phyloP scores from a whole-genome alignment of 2,329 filamentous ascomycete genomes.

The Pseudocercospora vitis region DNA sequence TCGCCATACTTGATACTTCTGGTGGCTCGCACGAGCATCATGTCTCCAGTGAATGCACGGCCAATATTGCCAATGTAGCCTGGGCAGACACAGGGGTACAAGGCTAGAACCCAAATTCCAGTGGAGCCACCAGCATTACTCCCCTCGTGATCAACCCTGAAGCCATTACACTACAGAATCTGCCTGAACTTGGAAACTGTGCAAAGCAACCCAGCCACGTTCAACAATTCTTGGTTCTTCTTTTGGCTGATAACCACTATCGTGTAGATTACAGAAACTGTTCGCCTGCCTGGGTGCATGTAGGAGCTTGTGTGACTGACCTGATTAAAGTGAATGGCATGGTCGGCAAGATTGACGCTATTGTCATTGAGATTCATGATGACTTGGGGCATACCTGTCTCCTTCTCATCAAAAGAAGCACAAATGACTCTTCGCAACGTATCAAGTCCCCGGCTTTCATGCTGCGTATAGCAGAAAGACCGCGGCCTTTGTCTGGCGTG shows the following conservation, averaged over 20 bases:
- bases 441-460: slow-evolving; percentile 44
- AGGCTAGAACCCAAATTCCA: slow-evolving; percentile 52
- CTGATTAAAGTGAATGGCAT: slow-evolving; percentile 15
- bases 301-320: slow-evolving; percentile 26
- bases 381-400: not conserved
- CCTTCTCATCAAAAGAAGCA: slow-evolving; percentile 8
- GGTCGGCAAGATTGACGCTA: slow-evolving; percentile 17
- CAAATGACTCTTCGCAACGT: slow-evolving; percentile 38
- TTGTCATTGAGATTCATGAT: slow-evolving; percentile 21
- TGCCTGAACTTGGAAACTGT: slow-evolving; percentile 20
- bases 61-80: slow-evolving; percentile 50
- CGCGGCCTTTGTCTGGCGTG: slow-evolving; percentile 40
- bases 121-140: not conserved
- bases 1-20: slow-evolving; percentile 45
- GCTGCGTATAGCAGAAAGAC: slow-evolving; percentile 44
- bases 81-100: slow-evolving; percentile 57
- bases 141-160: slow-evolving; percentile 11
- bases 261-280: slow-evolving; percentile 22
- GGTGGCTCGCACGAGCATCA: slow-evolving; percentile 52
- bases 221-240: slow-evolving; percentile 7
- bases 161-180: slow-evolving; percentile 26
- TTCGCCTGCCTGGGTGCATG: slow-evolving; percentile 19
- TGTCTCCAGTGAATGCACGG: slow-evolving; percentile 56
- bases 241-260: slow-evolving; percentile 20
- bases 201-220: slow-evolving; percentile 21